A percentile compares a stretch with the other conserved stretches of the same genome.
Evolutionary conservation across 2,329 filamentous ascomycete species (phyloP).

Genomic region (Zymoseptoria ardabiliae): DNA sequence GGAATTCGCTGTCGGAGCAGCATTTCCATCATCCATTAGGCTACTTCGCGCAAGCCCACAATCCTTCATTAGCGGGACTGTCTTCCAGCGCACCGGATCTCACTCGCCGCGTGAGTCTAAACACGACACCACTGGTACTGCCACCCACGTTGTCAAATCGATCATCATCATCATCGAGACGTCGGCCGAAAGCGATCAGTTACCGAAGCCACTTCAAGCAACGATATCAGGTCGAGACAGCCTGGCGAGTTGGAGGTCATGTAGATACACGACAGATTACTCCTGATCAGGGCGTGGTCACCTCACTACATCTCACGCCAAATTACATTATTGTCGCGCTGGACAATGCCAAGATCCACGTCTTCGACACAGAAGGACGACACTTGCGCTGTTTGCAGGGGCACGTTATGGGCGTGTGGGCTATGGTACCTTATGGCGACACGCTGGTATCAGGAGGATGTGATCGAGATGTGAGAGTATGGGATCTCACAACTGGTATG

Average conservation of each 20-base stretch:
- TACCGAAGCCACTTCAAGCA: conserved; percentile 98
- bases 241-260: conserved; percentile 87
- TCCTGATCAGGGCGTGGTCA: conserved; percentile 93
- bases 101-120: conserved; percentile 23
- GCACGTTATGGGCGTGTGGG: conserved; percentile 99
- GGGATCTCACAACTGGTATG: conserved; percentile 82
- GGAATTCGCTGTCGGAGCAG: conserved; percentile 9
- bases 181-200: conserved; percentile 61
- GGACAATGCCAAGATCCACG: conserved; percentile 97
- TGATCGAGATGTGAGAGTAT: conserved; percentile 91
- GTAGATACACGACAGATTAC: conserved; percentile 82
- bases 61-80: conserved; percentile 30
- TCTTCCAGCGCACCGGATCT: conserved; percentile 44
- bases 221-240: conserved; percentile 91
- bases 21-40: conserved; percentile 24
- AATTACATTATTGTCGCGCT: conserved; percentile 97
- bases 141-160: conserved; percentile 31
- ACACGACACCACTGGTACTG: conserved; percentile 14
- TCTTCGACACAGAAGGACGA: conserved; percentile 87
- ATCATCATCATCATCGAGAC: conserved; percentile 10
- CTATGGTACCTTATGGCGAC: conserved; percentile 97
- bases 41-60: conserved; percentile 21
- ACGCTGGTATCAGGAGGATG: conserved; percentile 92
- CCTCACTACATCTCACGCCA: conserved; percentile 83
- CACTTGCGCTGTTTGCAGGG: conserved; percentile 84